These are phyloP conservation scores for Poa pratensis DNA, from an alignment of 176 grass and related monocot genomes.

Conservation along the genomic window DNA sequence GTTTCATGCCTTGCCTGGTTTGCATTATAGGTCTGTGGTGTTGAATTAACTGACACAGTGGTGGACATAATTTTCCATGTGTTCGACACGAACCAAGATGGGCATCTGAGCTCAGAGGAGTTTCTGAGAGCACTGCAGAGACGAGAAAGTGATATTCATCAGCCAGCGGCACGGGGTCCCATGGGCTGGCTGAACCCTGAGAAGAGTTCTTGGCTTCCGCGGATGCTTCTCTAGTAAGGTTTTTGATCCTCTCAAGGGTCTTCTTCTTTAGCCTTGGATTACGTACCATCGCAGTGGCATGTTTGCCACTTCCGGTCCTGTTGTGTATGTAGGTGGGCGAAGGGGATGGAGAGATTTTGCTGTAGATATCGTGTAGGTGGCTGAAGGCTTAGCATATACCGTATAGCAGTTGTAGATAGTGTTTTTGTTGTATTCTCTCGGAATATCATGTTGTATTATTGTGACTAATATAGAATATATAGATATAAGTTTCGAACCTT, in stretches of 20 bases:
- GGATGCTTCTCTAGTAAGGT: conserved; percentile 31
- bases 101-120: conserved; percentile 74
- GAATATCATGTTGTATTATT: background rate
- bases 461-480: background rate
- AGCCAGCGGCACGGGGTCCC: conserved; percentile 45
- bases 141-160: conserved; percentile 63
- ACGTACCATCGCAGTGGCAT: background rate
- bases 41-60: conserved; percentile 71
- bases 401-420: conserved; percentile 34
- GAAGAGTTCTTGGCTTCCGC: conserved; percentile 35
- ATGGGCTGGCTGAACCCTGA: conserved; percentile 49
- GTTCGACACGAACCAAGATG: conserved; percentile 77
- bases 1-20: background rate
- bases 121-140: conserved; percentile 81
- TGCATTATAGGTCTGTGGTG: conserved; percentile 67
- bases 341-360: background rate
- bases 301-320: background rate
- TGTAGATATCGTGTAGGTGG: conserved; percentile 4
- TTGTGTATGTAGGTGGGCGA: too few relatives aligned
- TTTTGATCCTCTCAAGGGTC: background rate
- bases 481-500: background rate
- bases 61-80: conserved; percentile 86
- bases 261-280: background rate
- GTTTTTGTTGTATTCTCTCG: background rate
- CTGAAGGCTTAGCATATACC: background rate